Evolutionary conservation across 495 filamentous ascomycete species (phyloP), one percentile per base, ranked within the genome.

Genomic region (Hypomontagnella submonticulosa): DNA sequence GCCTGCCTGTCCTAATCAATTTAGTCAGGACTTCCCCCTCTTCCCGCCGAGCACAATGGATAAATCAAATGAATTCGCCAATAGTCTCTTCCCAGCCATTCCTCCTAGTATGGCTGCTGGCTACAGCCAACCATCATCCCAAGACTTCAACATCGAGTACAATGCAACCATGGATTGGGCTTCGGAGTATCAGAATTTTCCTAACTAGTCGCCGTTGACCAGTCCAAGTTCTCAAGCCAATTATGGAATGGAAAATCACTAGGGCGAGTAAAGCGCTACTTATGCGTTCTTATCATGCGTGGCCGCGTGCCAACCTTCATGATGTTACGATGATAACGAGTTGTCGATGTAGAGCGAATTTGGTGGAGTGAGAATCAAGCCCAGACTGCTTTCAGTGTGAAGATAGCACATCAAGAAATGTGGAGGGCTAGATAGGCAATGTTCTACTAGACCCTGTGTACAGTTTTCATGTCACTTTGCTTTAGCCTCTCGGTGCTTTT

Each of bases 11-110:
- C 60, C 54, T 10, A 74, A 73, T 15, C 74, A 77, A 33, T 69
- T 73, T 7, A 72, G 71, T 13, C 70, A 69, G 10, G 83, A 86
- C 60, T 85, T 85, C 49, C 73, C 80, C 18, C 77, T 85, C 0
- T 86, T 79, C 65, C 73, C 73, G 11, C 15, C 67, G 1, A 58
- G 36, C 12, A 27, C 66, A n/a, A 71, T 71, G 68, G 60, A 68
- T 13, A 73, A 74, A 30, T 16, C 60, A 6, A 46, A 43, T 15
- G 58, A 67, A 5, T 68, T 71, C n/a, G 65, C 70, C n/a, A 46
- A 54, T 9, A 67, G 51, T 3, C 76, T 81, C 1, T 82, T 80
- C 30, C 73, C 71, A 5, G 36, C 61, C 13, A 70, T 80, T 11
- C 53, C 76, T 1, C 76, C 77, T 1, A 77, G 76, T 52, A 50